Conservation (phyloP, 2,329 filamentous ascomycete species). For the Fusarium sp. region DNA sequence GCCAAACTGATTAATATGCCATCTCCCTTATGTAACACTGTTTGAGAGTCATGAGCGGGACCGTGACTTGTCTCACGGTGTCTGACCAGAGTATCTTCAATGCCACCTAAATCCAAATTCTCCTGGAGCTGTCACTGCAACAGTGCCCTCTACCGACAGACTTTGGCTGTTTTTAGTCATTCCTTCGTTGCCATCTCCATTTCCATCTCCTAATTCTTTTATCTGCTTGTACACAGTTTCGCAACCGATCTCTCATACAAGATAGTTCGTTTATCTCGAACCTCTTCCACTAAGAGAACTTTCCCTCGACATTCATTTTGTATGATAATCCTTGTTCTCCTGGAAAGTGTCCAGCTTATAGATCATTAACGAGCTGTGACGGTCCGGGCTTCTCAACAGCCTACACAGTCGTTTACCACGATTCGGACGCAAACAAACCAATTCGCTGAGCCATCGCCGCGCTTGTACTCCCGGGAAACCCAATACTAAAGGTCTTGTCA, state of each 20-base stretch:
- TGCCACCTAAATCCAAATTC: conserved; percentile 1
- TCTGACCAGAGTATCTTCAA: conserved; percentile 3
- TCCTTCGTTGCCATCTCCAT: background rate
- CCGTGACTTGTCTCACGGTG: conserved; percentile 9
- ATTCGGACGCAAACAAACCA: background rate
- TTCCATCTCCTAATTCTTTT: background rate
- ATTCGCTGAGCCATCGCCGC: background rate
- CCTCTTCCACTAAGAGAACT: background rate
- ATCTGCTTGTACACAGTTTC: background rate
- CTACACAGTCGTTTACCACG: background rate
- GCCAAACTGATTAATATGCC: conserved; percentile 8
- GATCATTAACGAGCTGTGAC: background rate
- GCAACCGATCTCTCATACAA: background rate
- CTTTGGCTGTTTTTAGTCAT: background rate
- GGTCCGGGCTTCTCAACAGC: background rate
- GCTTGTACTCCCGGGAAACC: background rate
- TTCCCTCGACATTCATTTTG: background rate
- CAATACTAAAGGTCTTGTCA: background rate
- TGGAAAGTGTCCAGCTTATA: background rate
- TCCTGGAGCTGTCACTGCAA: background rate
- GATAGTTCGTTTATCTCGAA: background rate
- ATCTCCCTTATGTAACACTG: conserved; percentile 3
- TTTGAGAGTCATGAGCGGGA: background rate
- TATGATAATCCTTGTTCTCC: background rate
- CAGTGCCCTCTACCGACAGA: background rate